These are phyloP conservation scores for Colletotrichum liriopes DNA, from an alignment of 2,329 filamentous ascomycete genomes.

Conservation along the genomic window DNA sequence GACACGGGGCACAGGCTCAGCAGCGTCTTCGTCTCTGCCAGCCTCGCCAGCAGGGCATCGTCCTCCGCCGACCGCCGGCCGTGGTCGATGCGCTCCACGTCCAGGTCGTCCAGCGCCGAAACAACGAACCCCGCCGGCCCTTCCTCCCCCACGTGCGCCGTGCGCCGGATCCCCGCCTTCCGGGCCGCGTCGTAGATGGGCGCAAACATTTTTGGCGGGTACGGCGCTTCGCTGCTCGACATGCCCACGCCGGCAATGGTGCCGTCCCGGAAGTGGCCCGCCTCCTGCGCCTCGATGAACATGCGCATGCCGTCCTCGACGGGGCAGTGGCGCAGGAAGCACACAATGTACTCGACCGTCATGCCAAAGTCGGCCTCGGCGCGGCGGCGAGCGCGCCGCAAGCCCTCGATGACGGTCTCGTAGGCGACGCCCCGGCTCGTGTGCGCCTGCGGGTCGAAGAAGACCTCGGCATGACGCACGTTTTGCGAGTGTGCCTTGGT, in stretches of 20 bases:
- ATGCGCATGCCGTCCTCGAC: constrained; percentile 67
- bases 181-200: constrained; percentile 71
- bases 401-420: constrained; percentile 75
- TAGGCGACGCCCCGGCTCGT: constrained; percentile 74
- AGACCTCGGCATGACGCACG: constrained; percentile 82
- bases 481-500: constrained; percentile 73
- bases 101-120: constrained; percentile 73
- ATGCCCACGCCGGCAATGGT: constrained; percentile 76
- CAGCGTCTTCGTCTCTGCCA: constrained; percentile 72
- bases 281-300: constrained; percentile 54
- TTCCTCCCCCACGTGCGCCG: constrained; percentile 84
- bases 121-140: constrained; percentile 78
- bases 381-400: constrained; percentile 71
- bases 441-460: constrained; percentile 87
- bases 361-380: constrained; percentile 77
- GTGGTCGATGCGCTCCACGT: constrained; percentile 80
- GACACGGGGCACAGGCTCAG: constrained; percentile 44
- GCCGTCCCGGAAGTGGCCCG: constrained; percentile 65
- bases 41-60: constrained; percentile 68
- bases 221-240: constrained; percentile 74
- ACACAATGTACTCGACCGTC: constrained; percentile 77
- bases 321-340: constrained; percentile 80
- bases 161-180: constrained; percentile 68
- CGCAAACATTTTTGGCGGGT: constrained; percentile 72
- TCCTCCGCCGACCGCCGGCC: constrained; percentile 78